Evolutionary conservation across 164 flowering plant genomes (phyloP).

Genomic region (Platanus orientalis): DNA sequence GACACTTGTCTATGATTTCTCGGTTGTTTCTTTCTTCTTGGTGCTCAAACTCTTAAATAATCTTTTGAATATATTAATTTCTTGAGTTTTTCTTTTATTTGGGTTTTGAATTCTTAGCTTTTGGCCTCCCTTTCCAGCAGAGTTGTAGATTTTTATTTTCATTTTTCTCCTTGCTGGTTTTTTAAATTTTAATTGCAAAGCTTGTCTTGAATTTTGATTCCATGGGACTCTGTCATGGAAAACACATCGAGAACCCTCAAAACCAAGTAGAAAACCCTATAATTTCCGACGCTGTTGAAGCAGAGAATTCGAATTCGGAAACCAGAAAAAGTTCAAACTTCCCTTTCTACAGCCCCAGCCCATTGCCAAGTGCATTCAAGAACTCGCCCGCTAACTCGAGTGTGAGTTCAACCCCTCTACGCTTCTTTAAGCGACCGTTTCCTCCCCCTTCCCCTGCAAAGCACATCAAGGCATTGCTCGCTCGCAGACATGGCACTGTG

Average conservation of each 20-base stretch:
- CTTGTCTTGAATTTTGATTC: constrained; percentile 9
- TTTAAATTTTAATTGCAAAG: not conserved
- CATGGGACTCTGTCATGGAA: constrained; percentile 94
- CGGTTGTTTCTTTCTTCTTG: too few species aligned
- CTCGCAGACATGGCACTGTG: constrained; percentile 81
- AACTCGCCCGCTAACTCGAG: constrained; percentile 72
- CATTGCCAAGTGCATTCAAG: constrained; percentile 58
- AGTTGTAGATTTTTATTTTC: too few species aligned
- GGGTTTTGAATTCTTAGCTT: too few species aligned
- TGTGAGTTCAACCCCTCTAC: constrained; percentile 60
- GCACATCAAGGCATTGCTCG: too few species aligned
- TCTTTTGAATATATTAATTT: too few species aligned
- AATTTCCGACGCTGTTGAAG: constrained; percentile 18
- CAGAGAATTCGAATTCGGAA: constrained; percentile 22
- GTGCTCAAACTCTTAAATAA: too few species aligned
- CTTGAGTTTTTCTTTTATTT: too few species aligned
- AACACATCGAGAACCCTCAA: constrained; percentile 36
- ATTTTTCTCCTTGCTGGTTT: not conserved
- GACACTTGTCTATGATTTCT: too few species aligned
- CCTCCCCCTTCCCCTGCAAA: constrained; percentile 99
- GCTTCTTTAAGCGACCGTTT: constrained; percentile 76
- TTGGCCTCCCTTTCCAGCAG: too few species aligned
- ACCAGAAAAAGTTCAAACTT: constrained; percentile 45
- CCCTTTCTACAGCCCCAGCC: constrained; percentile 87
- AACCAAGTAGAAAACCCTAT: constrained; percentile 23